A percentile compares a stretch with the other conserved stretches of the same genome.
phyloP scores from a whole-genome alignment of 1,284 basidiomycete species.

The Amylostereum areolatum region DNA sequence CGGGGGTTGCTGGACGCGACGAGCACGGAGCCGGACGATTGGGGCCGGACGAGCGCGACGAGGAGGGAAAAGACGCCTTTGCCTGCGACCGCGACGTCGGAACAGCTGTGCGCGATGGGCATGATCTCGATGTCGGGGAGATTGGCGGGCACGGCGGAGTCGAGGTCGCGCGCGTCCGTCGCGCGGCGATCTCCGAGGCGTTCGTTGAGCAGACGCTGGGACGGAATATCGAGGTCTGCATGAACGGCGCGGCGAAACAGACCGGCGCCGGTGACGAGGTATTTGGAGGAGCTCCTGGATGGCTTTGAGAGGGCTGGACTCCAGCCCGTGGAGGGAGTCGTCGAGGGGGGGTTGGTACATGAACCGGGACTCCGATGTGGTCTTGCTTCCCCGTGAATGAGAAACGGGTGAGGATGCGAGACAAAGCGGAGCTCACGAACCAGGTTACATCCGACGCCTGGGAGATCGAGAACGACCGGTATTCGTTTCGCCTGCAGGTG shows the following conservation, averaged over 20 bases:
- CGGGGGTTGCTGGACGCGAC: conserved; percentile 26
- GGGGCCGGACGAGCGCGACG: conserved; percentile 23
- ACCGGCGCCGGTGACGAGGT: conserved; percentile 23
- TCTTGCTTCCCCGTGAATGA: conserved; percentile 21
- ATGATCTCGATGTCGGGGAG: conserved; percentile 33
- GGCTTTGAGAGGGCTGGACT: conserved; percentile 13
- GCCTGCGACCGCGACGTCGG: conserved; percentile 11
- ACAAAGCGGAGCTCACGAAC: too few relatives aligned
- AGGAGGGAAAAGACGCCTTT: conserved; percentile 25
- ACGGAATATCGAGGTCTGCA: conserved; percentile 21
- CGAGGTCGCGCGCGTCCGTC: conserved; percentile 9
- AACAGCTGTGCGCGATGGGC: conserved; percentile 15
- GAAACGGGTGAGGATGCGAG: too few relatives aligned
- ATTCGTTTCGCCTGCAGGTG: conserved; percentile 24
- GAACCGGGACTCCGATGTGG: conserved; percentile 23
- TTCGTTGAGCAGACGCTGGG: conserved; percentile 19
- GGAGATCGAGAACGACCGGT: conserved; percentile 23
- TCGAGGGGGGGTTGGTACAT: conserved; percentile 21
- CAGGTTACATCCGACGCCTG: conserved; percentile 28
- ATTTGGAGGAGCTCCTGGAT: conserved; percentile 22
- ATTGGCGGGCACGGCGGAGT: conserved; percentile 16
- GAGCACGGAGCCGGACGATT: conserved; percentile 26
- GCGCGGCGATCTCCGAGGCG: conserved; percentile 5
- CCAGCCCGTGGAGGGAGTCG: conserved; percentile 18
- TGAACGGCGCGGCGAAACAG: conserved; percentile 23